Evolutionary conservation across 805 yeast genomes (phyloP).

Genomic region (Suhomyces faveliae): DNA sequence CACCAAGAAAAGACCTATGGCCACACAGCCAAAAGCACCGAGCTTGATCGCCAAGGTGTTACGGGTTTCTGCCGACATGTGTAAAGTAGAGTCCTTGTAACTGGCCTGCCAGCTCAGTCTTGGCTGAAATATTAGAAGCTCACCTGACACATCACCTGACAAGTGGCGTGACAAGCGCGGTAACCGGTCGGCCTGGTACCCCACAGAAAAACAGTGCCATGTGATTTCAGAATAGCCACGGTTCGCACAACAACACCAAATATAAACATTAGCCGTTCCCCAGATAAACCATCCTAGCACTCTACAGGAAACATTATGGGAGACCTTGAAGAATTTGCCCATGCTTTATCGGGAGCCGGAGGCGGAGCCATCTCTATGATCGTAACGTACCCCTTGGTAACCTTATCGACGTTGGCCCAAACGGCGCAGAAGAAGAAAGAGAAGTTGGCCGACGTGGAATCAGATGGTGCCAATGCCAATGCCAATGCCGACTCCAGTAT

Average conservation of each 20-base stretch:
- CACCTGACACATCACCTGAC: background rate
- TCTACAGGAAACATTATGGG: too few relatives aligned
- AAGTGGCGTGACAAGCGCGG: background rate
- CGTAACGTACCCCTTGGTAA: constrained; percentile 85
- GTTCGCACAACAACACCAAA: constrained; percentile 6
- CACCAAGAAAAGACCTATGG: constrained; percentile 29
- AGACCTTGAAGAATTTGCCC: constrained; percentile 58
- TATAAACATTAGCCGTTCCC: constrained; percentile 3
- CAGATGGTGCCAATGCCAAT: constrained; percentile 7
- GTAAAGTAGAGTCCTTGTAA: too few relatives aligned
- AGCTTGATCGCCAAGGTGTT: constrained; percentile 35
- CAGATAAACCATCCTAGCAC: too few relatives aligned
- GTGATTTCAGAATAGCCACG: constrained; percentile 11
- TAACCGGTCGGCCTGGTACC: background rate
- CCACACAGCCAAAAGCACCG: constrained; percentile 30
- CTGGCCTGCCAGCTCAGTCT: background rate
- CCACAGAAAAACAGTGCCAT: constrained; percentile 6
- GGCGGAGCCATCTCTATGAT: constrained; percentile 89
- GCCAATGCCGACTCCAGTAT: constrained; percentile 13
- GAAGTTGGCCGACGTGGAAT: constrained; percentile 11
- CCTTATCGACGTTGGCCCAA: constrained; percentile 85
- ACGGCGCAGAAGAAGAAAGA: constrained; percentile 43
- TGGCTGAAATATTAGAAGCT: background rate
- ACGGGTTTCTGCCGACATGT: constrained; percentile 33
- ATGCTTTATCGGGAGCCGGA: constrained; percentile 92